A percentile compares a stretch with the other conserved stretches of the same genome.
Conservation (phyloP, 257 asterid species). For the Solanum bulbocastanum region DNA sequence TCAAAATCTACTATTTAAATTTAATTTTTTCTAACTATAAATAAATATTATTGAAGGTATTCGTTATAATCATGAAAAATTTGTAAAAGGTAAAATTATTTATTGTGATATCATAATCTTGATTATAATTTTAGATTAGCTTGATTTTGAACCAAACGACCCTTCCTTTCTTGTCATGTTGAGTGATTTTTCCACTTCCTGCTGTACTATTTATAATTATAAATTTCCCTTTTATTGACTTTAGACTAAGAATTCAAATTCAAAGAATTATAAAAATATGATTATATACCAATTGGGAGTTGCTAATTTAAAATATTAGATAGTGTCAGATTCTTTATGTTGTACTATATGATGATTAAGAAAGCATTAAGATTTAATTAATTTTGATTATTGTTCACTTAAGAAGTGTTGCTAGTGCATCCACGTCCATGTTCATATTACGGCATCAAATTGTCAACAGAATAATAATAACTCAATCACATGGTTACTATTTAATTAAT, state of each 20-base stretch:
- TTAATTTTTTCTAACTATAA: no score
- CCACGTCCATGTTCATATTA: constrained; percentile 24
- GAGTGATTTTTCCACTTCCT: constrained; percentile 15
- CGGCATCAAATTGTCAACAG: constrained; percentile 1
- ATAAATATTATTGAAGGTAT: background rate
- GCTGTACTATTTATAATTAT: background rate
- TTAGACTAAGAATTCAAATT: constrained; percentile 7
- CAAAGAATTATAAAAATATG: background rate
- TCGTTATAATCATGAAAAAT: background rate
- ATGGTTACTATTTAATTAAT: background rate
- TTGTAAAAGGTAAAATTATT: background rate
- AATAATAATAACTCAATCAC: background rate
- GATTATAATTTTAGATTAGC: background rate
- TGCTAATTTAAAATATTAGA: background rate
- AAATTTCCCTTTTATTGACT: constrained; percentile 12
- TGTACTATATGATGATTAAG: constrained; percentile 15
- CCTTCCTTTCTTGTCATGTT: background rate
- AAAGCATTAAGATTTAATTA: background rate
- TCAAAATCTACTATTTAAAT: background rate
- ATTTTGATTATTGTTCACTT: constrained; percentile 1
- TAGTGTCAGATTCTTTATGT: constrained; percentile 1
- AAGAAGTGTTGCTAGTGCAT: constrained; percentile 7
- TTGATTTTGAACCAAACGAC: background rate
- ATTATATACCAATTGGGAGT: background rate
- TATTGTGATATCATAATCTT: background rate